Base-by-base conservation (phyloP, 2,329 filamentous ascomycete genomes). In the Alternaria dauci region DNA sequence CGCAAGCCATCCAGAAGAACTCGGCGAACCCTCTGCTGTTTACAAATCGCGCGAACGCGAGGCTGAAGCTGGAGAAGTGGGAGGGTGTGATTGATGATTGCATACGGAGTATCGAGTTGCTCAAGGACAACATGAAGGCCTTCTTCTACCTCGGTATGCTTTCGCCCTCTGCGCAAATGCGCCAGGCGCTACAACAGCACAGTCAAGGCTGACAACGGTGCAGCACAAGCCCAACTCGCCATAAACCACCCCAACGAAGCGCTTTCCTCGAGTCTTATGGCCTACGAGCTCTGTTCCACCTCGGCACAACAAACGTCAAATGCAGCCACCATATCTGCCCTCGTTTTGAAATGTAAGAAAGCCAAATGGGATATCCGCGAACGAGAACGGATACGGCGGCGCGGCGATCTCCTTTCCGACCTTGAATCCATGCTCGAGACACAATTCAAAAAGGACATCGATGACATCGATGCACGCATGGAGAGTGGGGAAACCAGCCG, bases 21-120 rank as follows among this genome's bases (percentile, higher is more conserved):
- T 86, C 91, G 4, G 85, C 83, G 56, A 95, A 96, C 75, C 87
- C 91, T 1, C 84, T 90, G 30, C 86, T 97, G 52, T 97, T 93
- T 80, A 94, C 93, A 39, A 98, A 97, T 80, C 91, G 94, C 55
- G 92, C 93, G 52, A 91, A 97, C 80, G 89, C 91, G 4, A 88
- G 93, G 41, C 83, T 95, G 59, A 91, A 91, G 79, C 85, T 96
- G 23, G 81, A 85, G 61, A 83, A 88, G 69, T 96, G 90, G 87
- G 86, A 91, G 30, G 88, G 85, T 9, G 93, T 90, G 50, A 89
- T 95, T 65, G 82, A 87, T 61, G 94, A 97, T 79, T 94, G 93
- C 74, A 80, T 89, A 54, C 83, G 87, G 52, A 93, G 91, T 65
- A 89, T 97, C 51, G 84, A 88, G 60, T 84, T 96, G 6, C 82